Evolutionary conservation across 129 eudicot genomes (phyloP).

Genomic region (Calendula officinalis): DNA sequence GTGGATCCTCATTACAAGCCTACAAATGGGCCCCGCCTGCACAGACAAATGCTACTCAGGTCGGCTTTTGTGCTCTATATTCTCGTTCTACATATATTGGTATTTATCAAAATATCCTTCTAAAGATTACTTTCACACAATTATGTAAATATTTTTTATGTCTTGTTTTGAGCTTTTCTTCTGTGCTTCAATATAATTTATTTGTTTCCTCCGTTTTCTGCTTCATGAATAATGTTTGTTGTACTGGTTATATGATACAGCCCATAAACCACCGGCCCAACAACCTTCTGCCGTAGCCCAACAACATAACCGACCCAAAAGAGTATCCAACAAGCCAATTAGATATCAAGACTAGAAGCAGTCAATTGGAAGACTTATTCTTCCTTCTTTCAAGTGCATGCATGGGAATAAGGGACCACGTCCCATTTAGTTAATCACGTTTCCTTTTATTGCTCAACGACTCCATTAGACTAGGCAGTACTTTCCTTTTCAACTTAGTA

Average conservation of each 20-base stretch:
- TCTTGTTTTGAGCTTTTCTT: background rate
- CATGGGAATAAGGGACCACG: too few relatives aligned
- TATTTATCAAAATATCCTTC: slow-evolving; percentile 74
- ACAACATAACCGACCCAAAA: too few relatives aligned
- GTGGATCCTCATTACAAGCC: slow-evolving; percentile 63
- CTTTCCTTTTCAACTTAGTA: too few relatives aligned
- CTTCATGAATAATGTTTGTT: slow-evolving; percentile 10
- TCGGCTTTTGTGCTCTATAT: slow-evolving; percentile 89
- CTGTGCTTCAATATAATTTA: background rate
- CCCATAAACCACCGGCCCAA: too few relatives aligned
- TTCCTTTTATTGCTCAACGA: too few relatives aligned
- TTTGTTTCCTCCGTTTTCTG: background rate
- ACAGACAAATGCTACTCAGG: slow-evolving; percentile 84
- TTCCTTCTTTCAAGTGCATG: too few relatives aligned
- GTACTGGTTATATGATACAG: background rate
- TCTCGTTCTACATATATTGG: slow-evolving; percentile 66
- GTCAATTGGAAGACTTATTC: too few relatives aligned
- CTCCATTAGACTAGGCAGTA: too few relatives aligned
- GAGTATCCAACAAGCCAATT: too few relatives aligned
- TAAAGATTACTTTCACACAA: slow-evolving; percentile 23
- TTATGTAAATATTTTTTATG: slow-evolving; percentile 23
- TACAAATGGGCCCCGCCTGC: slow-evolving; percentile 27
- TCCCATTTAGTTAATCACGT: too few relatives aligned
- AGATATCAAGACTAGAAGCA: too few relatives aligned
- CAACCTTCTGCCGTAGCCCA: too few relatives aligned